Evolutionary conservation across 2,329 filamentous ascomycete genomes (phyloP).

Genomic region (Aspergillus tanneri): DNA sequence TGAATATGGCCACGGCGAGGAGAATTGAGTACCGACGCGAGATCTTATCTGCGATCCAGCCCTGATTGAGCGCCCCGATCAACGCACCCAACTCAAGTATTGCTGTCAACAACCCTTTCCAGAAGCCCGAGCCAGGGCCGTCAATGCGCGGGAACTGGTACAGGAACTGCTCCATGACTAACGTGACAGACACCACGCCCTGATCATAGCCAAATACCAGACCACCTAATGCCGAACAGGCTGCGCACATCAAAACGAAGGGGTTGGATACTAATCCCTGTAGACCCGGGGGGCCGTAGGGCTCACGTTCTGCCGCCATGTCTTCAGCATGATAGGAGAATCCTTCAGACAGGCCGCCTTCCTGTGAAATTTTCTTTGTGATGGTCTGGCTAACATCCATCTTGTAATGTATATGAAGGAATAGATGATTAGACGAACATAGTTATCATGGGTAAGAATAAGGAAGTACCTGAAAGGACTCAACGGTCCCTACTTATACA

Average conservation of each 20-base stretch:
- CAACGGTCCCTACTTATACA: too few relatives aligned
- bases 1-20: slow-evolving; percentile 53
- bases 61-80: slow-evolving; percentile 47
- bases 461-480: too few relatives aligned
- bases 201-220: slow-evolving; percentile 53
- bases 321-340: slow-evolving; percentile 38
- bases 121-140: slow-evolving; percentile 40
- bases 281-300: slow-evolving; percentile 43
- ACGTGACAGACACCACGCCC: slow-evolving; percentile 47
- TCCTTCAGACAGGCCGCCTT: too few relatives aligned
- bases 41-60: slow-evolving; percentile 54
- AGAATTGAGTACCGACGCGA: slow-evolving; percentile 55
- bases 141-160: slow-evolving; percentile 44
- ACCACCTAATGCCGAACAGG: slow-evolving; percentile 52
- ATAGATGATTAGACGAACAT: too few relatives aligned
- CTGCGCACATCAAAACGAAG: slow-evolving; percentile 54
- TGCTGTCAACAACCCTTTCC: slow-evolving; percentile 52
- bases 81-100: slow-evolving; percentile 58
- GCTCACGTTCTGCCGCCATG: slow-evolving; percentile 30
- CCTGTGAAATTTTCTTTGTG: too few relatives aligned
- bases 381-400: too few relatives aligned
- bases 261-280: slow-evolving; percentile 48
- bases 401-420: too few relatives aligned
- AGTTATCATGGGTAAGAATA: too few relatives aligned
- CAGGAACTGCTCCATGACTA: slow-evolving; percentile 55